These are phyloP conservation scores for Aspergillus baeticus DNA, from an alignment of 495 filamentous ascomycete genomes.

Conservation along the genomic window DNA sequence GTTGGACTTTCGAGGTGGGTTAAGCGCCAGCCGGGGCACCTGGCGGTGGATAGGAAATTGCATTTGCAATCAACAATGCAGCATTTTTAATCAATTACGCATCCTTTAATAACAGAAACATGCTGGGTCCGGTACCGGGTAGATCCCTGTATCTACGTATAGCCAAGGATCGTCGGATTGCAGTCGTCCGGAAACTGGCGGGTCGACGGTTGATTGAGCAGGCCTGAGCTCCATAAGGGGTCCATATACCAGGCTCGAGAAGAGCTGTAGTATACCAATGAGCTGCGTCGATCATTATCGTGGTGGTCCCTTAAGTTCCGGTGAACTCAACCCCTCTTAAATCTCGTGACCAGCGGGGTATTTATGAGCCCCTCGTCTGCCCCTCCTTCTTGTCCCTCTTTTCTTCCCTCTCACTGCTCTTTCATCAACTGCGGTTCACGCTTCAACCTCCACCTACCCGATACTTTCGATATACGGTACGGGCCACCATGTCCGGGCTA, in stretches of 20 bases:
- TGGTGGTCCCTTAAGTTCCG: conserved; percentile 4
- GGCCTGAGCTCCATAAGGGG: background rate
- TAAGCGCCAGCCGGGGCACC: no score
- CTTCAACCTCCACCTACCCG: background rate
- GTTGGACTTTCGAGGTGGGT: no score
- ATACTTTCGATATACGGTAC: conserved; percentile 27
- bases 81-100: no score
- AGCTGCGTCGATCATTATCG: background rate
- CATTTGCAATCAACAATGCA: no score
- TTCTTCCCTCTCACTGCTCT: conserved; percentile 13
- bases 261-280: background rate
- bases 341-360: conserved; percentile 10
- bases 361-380: conserved; percentile 21
- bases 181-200: conserved; percentile 10
- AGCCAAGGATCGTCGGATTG: conserved; percentile 6
- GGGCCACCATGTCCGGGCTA: conserved; percentile 37
- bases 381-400: conserved; percentile 8
- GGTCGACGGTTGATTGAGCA: background rate
- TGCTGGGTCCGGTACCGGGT: background rate
- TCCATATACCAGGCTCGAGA: background rate
- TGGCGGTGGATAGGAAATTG: no score
- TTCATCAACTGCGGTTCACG: background rate
- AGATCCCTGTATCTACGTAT: background rate
- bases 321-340: background rate
- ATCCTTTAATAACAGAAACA: background rate